Conservation (phyloP, 768 basidiomycete genomes). For the Serendipita indica region DNA sequence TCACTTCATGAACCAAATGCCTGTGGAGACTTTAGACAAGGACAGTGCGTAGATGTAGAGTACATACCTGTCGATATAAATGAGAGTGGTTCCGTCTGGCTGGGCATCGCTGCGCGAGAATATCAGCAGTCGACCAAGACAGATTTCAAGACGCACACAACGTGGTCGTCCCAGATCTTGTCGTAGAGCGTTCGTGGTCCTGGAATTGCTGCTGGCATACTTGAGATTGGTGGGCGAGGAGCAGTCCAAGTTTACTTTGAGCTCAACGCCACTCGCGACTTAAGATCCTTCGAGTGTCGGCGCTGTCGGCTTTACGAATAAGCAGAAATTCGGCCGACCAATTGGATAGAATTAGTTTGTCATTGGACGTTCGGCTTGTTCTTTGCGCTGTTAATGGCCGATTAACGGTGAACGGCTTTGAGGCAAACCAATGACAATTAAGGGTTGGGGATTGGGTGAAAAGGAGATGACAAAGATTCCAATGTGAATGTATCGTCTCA, state of each 20-base stretch:
- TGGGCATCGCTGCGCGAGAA: conserved; percentile 39
- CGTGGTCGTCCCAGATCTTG: conserved; percentile 96
- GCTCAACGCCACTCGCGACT: not conserved
- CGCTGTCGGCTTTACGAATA: not conserved
- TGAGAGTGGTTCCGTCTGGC: conserved; percentile 60
- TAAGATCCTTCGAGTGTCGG: not conserved
- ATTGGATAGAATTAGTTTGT: too few species aligned
- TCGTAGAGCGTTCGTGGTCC: conserved; percentile 85
- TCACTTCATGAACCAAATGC: conserved; percentile 74
- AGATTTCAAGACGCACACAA: conserved; percentile 43
- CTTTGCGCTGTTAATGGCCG: too few species aligned
- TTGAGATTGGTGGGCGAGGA: conserved; percentile 10
- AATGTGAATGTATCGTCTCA: too few species aligned
- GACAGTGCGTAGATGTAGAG: conserved; percentile 21
- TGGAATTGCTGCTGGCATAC: conserved; percentile 41
- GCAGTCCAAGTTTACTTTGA: not conserved
- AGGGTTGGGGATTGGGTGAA: too few species aligned
- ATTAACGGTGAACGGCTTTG: too few species aligned
- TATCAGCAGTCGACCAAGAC: not conserved
- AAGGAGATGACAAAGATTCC: too few species aligned
- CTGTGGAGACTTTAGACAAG: conserved; percentile 31
- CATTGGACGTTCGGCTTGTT: too few species aligned
- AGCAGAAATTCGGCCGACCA: not conserved
- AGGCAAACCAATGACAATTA: too few species aligned
- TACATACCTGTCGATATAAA: conserved; percentile 70